Conservation (phyloP, 768 basidiomycete genomes). For the Arthromyces matolae region DNA sequence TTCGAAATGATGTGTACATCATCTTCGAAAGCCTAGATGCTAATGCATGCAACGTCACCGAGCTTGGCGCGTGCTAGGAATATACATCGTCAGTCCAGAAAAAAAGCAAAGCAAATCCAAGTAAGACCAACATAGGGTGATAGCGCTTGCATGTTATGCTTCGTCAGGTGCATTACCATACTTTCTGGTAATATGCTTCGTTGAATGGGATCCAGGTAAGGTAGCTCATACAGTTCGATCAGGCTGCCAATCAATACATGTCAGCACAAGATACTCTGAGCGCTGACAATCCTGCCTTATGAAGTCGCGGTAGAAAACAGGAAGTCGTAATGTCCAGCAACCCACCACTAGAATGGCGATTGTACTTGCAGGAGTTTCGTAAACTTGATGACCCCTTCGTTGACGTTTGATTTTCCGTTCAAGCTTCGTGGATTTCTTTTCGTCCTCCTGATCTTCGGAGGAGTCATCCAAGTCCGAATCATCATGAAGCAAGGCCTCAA, state of each 20-base stretch:
- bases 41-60: constrained; percentile 53
- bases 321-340: constrained; percentile 78
- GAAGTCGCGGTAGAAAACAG: constrained; percentile 73
- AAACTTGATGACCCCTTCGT: constrained; percentile 16
- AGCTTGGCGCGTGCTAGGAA: constrained; percentile 63
- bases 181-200: constrained; percentile 51
- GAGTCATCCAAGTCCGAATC: constrained; percentile 39
- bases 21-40: constrained; percentile 59
- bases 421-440: constrained; percentile 9
- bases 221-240: constrained; percentile 72
- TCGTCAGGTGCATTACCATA: constrained; percentile 70
- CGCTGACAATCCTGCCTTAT: constrained; percentile 46
- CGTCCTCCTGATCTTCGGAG: constrained; percentile 20
- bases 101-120: background rate
- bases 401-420: constrained; percentile 17
- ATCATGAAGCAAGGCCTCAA: constrained; percentile 39
- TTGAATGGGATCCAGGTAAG: constrained; percentile 68
- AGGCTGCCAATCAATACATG: constrained; percentile 41
- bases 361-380: constrained; percentile 42
- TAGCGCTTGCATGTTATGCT: constrained; percentile 60
- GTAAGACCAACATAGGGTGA: constrained; percentile 59
- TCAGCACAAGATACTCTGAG: constrained; percentile 2
- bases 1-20: constrained; percentile 48
- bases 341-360: constrained; percentile 71
- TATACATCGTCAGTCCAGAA: background rate